Base-by-base conservation (phyloP, 1,284 basidiomycete species). In the Tilletia horrida region DNA sequence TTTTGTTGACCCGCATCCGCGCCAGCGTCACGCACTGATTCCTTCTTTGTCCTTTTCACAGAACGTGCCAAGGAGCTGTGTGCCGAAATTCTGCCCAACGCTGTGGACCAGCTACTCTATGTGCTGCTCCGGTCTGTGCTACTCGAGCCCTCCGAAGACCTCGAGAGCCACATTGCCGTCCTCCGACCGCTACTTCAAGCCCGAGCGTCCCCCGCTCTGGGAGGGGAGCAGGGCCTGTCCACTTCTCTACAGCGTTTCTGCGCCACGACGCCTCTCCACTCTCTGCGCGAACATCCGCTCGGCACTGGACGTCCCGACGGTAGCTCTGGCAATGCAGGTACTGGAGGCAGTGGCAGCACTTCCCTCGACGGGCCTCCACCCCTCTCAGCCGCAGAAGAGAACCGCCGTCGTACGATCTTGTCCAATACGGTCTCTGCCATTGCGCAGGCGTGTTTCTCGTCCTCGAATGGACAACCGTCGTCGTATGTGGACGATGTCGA, bases 91-190 rank as follows among this genome's bases (percentile, higher is more conserved):
- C 52, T 55, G 8, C 52, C 52, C 8, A 55, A 6, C 52, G 52
- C 52, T 13, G 23, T 55, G 23, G 52, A 55, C 23, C 23, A 55
- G 23, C 52, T 55, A 21, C 18, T 55, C 52, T 6, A 16, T 9
- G 52, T 55, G 8, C 52, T 55, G 8, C 52, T 55, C 9, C 52
- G 52, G 23, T 29, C 27, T 11, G 25, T 55, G 8, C 52, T 55
- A 21, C 52, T 55, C 8, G 52, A 55, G 27, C 52, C 52, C 52
- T 55, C 52, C 23, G 52, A 55, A 55, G 52, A 55, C 14, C 52
- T 55, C 25, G 52, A 55, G 8, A 27, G 23, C 25, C 52, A 55
- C 25, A 27, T 55, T 18, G 31, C 31, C n/a, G 52, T 27, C 52
- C 52, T 55, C 23, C 52, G 52, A 6, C 52, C 52, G 25, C 52